Percentiles rank a stretch among this genome's conserved stretches.
Conservation (phyloP, 2,329 filamentous ascomycete genomes). For the Fusarium abutilonis region DNA sequence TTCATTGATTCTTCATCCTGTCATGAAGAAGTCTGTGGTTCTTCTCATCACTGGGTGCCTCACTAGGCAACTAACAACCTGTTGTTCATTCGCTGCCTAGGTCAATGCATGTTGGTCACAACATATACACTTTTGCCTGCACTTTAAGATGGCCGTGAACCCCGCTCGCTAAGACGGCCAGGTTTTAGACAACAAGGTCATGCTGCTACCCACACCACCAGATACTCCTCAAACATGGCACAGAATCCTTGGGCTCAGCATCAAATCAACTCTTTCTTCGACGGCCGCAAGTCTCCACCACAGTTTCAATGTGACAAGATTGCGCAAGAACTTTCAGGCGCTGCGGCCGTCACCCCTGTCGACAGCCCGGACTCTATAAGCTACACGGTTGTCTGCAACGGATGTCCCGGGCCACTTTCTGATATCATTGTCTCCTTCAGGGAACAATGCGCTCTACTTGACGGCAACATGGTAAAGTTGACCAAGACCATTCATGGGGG, state of each 20-base stretch:
- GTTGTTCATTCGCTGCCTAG: no score
- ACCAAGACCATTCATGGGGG: constrained; percentile 43
- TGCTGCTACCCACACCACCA: constrained; percentile 1
- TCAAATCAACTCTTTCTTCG: constrained; percentile 32
- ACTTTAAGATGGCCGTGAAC: no score
- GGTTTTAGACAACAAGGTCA: background rate
- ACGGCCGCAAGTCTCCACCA: constrained; percentile 35
- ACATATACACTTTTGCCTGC: no score
- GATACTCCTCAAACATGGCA: constrained; percentile 10
- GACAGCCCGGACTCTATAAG: constrained; percentile 45
- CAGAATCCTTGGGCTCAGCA: constrained; percentile 26
- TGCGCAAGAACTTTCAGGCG: constrained; percentile 33
- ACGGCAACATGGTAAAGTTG: constrained; percentile 34
- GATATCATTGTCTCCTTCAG: constrained; percentile 31
- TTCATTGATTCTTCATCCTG: no score
- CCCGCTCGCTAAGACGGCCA: no score
- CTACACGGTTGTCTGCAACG: constrained; percentile 44
- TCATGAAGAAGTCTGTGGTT: no score
- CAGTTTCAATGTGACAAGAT: constrained; percentile 41
- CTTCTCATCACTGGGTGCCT: no score
- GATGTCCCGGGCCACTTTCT: constrained; percentile 17
- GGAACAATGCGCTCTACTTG: constrained; percentile 20
- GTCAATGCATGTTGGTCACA: no score
- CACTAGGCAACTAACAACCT: no score
- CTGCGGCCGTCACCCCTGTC: constrained; percentile 33